A percentile compares a stretch with the other conserved stretches of the same genome.
Evolutionary conservation across 495 filamentous ascomycete genomes (phyloP).

Genomic region (Rhypophila decipiens): DNA sequence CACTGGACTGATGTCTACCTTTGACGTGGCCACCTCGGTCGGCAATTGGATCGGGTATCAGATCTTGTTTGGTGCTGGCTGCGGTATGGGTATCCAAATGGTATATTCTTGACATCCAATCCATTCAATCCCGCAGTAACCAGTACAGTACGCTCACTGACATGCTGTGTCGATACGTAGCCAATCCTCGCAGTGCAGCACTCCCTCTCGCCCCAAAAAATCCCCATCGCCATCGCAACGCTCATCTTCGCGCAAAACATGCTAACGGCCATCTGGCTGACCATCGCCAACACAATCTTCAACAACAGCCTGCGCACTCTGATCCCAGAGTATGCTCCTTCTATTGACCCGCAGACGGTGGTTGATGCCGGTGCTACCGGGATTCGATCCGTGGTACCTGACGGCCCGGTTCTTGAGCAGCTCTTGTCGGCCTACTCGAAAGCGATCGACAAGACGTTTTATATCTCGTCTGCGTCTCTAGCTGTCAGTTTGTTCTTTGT

Average conservation of each 20-base stretch:
- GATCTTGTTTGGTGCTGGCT: neutral
- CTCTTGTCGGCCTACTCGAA: constrained; percentile 42
- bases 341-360: neutral
- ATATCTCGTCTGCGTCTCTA: constrained; percentile 29
- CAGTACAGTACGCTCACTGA: neutral
- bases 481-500: constrained; percentile 24
- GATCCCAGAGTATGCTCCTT: neutral
- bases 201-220: neutral
- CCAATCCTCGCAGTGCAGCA: neutral
- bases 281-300: neutral
- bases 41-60: constrained; percentile 26
- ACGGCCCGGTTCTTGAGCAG: constrained; percentile 25
- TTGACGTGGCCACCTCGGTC: constrained; percentile 34
- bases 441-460: constrained; percentile 35
- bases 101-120: neutral
- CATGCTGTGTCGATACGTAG: constrained; percentile 10
- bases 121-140: neutral
- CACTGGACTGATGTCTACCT: constrained; percentile 53
- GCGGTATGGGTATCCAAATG: constrained; percentile 53
- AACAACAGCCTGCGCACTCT: neutral
- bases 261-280: neutral
- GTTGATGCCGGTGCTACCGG: constrained; percentile 26
- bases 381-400: constrained; percentile 26
- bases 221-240: neutral
- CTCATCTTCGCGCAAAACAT: neutral